Evolutionary conservation across 352 stramenopile genomes (phyloP).

Genomic region (Globisporangium spiculum): DNA sequence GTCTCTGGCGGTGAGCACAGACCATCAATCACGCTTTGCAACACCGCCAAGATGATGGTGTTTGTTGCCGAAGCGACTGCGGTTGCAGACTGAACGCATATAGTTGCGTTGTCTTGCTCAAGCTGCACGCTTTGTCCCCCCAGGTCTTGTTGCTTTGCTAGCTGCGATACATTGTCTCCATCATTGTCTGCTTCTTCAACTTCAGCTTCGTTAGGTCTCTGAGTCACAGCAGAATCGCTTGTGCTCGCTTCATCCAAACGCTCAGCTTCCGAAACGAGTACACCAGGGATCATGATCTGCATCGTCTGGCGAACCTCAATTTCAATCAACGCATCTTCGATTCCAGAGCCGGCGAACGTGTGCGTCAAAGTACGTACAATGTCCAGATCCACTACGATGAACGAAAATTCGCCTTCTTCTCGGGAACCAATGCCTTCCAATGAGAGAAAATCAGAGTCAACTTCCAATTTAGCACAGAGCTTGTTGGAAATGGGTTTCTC

Average conservation of each 20-base stretch:
- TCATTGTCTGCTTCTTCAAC: too few relatives aligned
- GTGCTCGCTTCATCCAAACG: not conserved
- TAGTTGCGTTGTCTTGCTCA: not conserved
- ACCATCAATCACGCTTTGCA: conserved; percentile 24
- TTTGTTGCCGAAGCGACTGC: conserved; percentile 19
- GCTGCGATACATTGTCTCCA: not conserved
- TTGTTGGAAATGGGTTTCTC: too few relatives aligned
- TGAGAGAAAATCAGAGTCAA: too few relatives aligned
- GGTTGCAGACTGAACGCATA: conserved; percentile 19
- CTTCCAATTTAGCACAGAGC: too few relatives aligned
- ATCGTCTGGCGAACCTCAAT: conserved; percentile 19
- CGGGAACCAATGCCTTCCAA: too few relatives aligned
- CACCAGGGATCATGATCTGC: conserved; percentile 8
- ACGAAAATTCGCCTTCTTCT: not conserved
- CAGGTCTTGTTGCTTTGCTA: not conserved
- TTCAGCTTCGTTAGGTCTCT: not conserved
- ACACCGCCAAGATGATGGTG: conserved; percentile 25
- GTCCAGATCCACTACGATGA: conserved; percentile 9
- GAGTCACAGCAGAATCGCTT: not conserved
- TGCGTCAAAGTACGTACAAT: conserved; percentile 11
- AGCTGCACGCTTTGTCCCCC: conserved; percentile 4
- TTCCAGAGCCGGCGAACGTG: not conserved
- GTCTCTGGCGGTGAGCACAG: conserved; percentile 13
- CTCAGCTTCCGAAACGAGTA: conserved; percentile 1
- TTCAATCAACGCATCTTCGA: conserved; percentile 15